Conservation (phyloP, 2,329 filamentous ascomycete species). For the Metarhizium humberi region DNA sequence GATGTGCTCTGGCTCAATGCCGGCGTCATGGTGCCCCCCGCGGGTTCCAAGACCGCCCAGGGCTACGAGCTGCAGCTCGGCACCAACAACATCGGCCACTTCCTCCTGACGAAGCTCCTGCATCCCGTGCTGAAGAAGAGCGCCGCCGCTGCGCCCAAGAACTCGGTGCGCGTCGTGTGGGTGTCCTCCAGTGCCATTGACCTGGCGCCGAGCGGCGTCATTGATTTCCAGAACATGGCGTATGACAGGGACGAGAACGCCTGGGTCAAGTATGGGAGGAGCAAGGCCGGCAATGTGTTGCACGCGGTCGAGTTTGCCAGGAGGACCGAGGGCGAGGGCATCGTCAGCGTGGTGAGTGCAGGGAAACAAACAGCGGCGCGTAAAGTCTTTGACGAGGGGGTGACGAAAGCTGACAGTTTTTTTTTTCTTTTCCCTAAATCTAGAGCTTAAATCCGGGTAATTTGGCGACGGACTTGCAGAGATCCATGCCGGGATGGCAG, state of each 20-base stretch:
- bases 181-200: conserved; percentile 22
- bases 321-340: conserved; percentile 16
- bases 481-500: too few species aligned
- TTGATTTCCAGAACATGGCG: conserved; percentile 16
- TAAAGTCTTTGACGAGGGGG: too few species aligned
- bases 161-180: conserved; percentile 16
- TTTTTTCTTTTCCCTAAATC: too few species aligned
- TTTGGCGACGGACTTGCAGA: too few species aligned
- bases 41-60: conserved; percentile 28
- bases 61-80: conserved; percentile 28
- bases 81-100: not conserved
- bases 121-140: not conserved
- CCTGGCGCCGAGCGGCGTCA: conserved; percentile 12
- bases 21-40: conserved; percentile 30
- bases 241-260: conserved; percentile 8
- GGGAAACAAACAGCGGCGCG: too few species aligned
- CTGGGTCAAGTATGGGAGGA: conserved; percentile 19
- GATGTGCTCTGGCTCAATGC: conserved; percentile 36
- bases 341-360: not conserved
- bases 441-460: too few species aligned
- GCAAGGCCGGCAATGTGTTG: conserved; percentile 21
- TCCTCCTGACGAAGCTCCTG: not conserved
- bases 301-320: conserved; percentile 21
- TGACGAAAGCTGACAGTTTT: too few species aligned
- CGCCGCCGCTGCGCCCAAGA: not conserved